phyloP scores from a whole-genome alignment of 2,329 filamentous ascomycete genomes.

The Stagonosporopsis rhizophila region DNA sequence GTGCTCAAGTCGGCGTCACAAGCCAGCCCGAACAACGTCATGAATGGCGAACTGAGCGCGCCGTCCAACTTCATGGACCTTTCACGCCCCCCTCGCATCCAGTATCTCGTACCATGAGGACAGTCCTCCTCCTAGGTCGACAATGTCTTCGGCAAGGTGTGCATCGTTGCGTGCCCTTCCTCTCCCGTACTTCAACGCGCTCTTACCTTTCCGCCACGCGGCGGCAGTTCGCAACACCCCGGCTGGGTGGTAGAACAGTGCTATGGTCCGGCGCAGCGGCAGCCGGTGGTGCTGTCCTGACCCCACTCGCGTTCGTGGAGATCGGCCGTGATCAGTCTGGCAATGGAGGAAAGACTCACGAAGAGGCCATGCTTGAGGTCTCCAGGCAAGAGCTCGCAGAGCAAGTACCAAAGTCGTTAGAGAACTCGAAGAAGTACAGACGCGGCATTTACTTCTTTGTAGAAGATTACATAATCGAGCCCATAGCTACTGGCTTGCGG shows the following conservation, averaged over 20 bases:
- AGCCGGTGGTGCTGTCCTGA: conserved; percentile 50
- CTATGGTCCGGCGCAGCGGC: conserved; percentile 44
- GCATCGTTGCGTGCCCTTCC: conserved; percentile 28
- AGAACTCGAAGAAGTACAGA: conserved; percentile 64
- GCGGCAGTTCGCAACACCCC: conserved; percentile 45
- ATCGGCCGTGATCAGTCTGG: conserved; percentile 60
- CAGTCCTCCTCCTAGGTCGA: conserved; percentile 57
- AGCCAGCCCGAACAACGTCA: conserved; percentile 35
- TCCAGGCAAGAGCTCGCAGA: conserved; percentile 81
- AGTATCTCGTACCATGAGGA: conserved; percentile 56
- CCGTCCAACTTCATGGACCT: conserved; percentile 32
- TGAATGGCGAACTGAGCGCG: conserved; percentile 15
- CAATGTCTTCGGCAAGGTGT: conserved; percentile 56
- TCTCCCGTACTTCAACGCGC: conserved; percentile 32
- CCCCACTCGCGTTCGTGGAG: conserved; percentile 66
- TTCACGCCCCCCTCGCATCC: conserved; percentile 28
- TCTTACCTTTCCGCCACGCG: conserved; percentile 38
- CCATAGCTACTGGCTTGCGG: conserved; percentile 83
- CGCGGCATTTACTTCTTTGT: conserved; percentile 70
- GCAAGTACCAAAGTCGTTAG: conserved; percentile 67
- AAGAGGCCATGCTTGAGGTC: conserved; percentile 84
- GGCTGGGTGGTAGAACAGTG: conserved; percentile 41
- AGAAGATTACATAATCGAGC: conserved; percentile 79
- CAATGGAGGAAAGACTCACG: conserved; percentile 68
- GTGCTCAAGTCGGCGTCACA: conserved; percentile 24